phyloP scores from a whole-genome alignment of 768 basidiomycete genomes.

The Podaxis rugospora region DNA sequence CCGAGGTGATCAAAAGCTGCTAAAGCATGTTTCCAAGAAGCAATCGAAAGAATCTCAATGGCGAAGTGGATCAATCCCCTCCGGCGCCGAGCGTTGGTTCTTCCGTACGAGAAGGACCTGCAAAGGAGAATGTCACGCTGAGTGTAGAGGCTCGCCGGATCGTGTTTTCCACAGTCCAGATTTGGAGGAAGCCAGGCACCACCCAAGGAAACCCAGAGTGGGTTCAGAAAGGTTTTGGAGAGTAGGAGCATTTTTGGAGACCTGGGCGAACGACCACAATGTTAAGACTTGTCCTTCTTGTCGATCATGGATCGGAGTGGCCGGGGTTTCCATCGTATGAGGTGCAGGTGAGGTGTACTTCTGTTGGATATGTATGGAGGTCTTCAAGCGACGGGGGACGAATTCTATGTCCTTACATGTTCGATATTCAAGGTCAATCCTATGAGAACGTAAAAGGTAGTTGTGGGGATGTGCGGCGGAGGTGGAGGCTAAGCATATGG shows the following conservation, averaged over 20 bases:
- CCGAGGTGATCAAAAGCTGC: conserved; percentile 33
- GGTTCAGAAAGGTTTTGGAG: conserved; percentile 28
- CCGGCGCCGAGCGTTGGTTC: conserved; percentile 37
- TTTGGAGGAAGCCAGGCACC: conserved; percentile 49
- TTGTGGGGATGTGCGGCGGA: not conserved
- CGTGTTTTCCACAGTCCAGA: conserved; percentile 45
- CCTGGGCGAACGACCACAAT: conserved; percentile 32
- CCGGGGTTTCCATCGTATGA: conserved; percentile 51
- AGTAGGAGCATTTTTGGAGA: conserved; percentile 36
- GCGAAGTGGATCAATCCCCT: conserved; percentile 37
- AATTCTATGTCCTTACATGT: conserved; percentile 12
- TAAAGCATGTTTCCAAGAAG: conserved; percentile 37
- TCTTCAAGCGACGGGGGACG: conserved; percentile 4
- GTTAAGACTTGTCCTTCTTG: conserved; percentile 47
- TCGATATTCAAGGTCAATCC: conserved; percentile 5
- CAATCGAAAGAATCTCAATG: conserved; percentile 42
- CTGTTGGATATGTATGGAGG: conserved; percentile 17
- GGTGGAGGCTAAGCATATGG: not conserved
- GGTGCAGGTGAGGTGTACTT: conserved; percentile 43
- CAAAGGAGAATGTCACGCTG: conserved; percentile 45
- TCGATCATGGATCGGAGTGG: conserved; percentile 41
- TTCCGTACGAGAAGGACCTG: conserved; percentile 46
- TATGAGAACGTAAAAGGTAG: not conserved
- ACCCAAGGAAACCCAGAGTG: conserved; percentile 34
- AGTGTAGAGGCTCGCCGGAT: conserved; percentile 29